Conservation (phyloP, 225 moss, liverwort and hornwort genomes). For the Straminergon stramineum region DNA sequence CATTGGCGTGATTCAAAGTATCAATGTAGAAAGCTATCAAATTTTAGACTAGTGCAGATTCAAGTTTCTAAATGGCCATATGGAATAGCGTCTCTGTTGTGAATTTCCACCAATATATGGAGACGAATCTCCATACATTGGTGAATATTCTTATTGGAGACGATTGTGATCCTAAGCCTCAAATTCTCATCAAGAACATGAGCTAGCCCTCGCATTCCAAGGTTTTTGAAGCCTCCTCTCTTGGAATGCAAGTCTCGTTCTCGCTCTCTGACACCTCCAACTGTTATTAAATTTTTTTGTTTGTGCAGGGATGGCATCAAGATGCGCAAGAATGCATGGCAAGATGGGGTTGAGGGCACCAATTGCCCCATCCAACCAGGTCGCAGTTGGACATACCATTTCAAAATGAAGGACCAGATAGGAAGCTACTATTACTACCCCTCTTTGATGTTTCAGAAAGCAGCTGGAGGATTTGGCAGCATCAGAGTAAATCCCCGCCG, state of each 20-base stretch:
- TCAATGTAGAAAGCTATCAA: not conserved
- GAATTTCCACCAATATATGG: not conserved
- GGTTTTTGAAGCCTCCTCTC: not conserved
- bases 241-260: not conserved
- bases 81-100: not conserved
- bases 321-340: constrained; percentile 43
- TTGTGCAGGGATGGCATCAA: constrained; percentile 36
- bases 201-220: not conserved
- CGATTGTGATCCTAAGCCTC: not conserved
- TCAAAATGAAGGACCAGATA: constrained; percentile 46
- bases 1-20: not conserved
- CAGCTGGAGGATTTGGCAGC: constrained; percentile 47
- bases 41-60: not conserved
- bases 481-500: constrained; percentile 28
- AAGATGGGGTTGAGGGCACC: constrained; percentile 47
- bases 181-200: not conserved
- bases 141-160: not conserved
- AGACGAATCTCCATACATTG: not conserved
- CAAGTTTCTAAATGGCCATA: not conserved
- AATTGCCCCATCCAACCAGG: constrained; percentile 50
- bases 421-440: constrained; percentile 45
- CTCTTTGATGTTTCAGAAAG: constrained; percentile 37
- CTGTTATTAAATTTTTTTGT: not conserved
- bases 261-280: not conserved
- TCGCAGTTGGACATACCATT: constrained; percentile 28